A percentile compares a stretch with the other conserved stretches of the same genome.
Conservation (phyloP, 768 basidiomycete species). For the Boletus insuetus region DNA sequence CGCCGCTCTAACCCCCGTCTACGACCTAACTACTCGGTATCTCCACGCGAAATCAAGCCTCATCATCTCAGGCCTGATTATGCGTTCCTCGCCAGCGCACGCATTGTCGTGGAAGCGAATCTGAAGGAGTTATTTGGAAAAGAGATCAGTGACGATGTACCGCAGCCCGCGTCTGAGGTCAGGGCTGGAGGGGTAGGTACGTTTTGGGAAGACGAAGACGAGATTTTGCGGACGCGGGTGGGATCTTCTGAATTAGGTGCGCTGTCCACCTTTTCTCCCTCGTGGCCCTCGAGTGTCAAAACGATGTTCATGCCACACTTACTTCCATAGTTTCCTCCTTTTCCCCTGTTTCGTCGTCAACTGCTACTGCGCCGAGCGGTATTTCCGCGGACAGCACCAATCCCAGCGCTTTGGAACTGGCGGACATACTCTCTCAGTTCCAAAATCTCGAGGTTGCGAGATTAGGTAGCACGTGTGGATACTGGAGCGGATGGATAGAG, state of each 20-base stretch:
- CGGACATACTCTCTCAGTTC: constrained; percentile 29
- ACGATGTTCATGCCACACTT: background rate
- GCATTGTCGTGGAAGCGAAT: constrained; percentile 52
- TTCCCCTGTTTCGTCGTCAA: background rate
- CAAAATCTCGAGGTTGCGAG: constrained; percentile 36
- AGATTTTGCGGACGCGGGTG: constrained; percentile 1
- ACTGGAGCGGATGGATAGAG: constrained; percentile 34
- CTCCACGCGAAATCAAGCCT: constrained; percentile 19
- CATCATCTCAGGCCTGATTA: constrained; percentile 47
- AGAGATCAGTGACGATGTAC: background rate
- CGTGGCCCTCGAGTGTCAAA: background rate
- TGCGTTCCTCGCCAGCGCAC: constrained; percentile 47
- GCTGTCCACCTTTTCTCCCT: background rate
- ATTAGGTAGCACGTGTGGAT: constrained; percentile 41
- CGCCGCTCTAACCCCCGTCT: constrained; percentile 19
- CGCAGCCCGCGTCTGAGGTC: background rate
- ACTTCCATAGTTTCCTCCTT: background rate
- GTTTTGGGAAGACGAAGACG: constrained; percentile 32
- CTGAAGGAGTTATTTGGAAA: constrained; percentile 37
- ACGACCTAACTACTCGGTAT: constrained; percentile 11
- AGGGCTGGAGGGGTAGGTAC: constrained; percentile 8
- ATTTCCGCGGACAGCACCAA: background rate
- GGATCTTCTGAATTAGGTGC: constrained; percentile 3
- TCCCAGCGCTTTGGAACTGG: constrained; percentile 4
- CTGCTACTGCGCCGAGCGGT: background rate